Base-by-base conservation (phyloP, 345 rosid species). In the Toxicodendron radicans region DNA sequence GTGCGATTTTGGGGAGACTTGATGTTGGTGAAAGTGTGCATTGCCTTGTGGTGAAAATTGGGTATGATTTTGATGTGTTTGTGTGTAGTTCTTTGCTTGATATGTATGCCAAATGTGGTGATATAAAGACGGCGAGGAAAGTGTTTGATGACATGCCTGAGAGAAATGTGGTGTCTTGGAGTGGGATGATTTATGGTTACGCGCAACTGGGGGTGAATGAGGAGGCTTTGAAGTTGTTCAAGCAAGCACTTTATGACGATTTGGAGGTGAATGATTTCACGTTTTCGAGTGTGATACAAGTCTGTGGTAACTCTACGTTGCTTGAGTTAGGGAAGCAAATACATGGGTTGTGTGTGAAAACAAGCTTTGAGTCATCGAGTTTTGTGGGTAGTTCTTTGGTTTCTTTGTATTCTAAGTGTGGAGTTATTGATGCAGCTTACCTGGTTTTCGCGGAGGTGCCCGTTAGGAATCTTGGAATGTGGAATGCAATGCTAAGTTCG, bases 401-500 rank as follows among this genome's bases (percentile, higher is more conserved):
- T 76, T 95, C 97, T 0, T 78, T 95, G 77, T 92, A 95, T 77
- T 89, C 97, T 0, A 91, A 83, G 38, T 89, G 97, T 58, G 97
- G 97, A 67, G 83, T 88, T 68, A 70, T 92, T 3, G 91, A 85
- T 83, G 95, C 75, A 53, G 93, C 97, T 75, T 82, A 68, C 69
- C 77, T 33, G 75, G 86, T 87, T 73, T 92, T 92, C 12, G 14
- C 82, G 6, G 93, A 92, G 83, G 84, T 83, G 1, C 82, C 78
- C 0, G 59, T 73, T 61, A 89, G 83, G 82, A 92, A 91, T 77
- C 92, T 94, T 5, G 97, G 95, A 43, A 84, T 87, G 80, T 94
- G 98, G 95, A 94, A 94, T 60, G 89, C 98, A 1, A 88, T 94
- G 97, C 77, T 89, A 69, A 92, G 85, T 75, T 95, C 97, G 2